Base-by-base conservation (phyloP, 2,329 filamentous ascomycete species). In the Talaromyces verruculosus region DNA sequence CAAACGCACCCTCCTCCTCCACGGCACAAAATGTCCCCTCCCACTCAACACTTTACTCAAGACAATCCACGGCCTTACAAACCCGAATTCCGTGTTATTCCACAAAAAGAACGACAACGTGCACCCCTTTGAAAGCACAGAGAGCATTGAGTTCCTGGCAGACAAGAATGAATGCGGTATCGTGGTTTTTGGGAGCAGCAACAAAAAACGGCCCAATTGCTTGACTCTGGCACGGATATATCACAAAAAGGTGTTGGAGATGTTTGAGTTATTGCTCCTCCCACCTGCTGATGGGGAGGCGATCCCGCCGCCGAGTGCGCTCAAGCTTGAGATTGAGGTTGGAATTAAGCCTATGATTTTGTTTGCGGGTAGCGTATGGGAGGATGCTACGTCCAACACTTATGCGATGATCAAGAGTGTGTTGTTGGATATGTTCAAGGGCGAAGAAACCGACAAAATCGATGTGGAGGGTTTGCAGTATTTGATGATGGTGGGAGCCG, bases 391-490 rank as follows among this genome's bases (percentile, higher is more conserved):
- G 8, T 81, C 87, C 61, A 89, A 91, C 73, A 88, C 90, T 73
- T 97, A 93, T 78, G 93, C 90, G 2, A 86, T 94, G 71, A 88
- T 93, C 64, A 97, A 96, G 84, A 92, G 87, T 76, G 84, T 98
- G 76, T 86, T 99, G 67, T 81, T 92, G 68, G 95, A 99, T 80
- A 89, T 98, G 75, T 98, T 99, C 85, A 90, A 90, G 77, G 93
- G 93, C 55, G 89, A 92, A 72, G 86, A 89, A 67, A 85, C 89
- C 15, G 85, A 89, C 75, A 92, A 91, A 81, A 89, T 99, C 66
- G 95, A 99, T 80, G 94, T 98, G 63, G 93, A 97, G 80, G 95
- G 95, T 22, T 81, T 99, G 74, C 93, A 96, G 80, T 97, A 96
- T 81, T 85, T 97, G 71, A 86, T 99, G 67, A 90, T 89, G 74